Evolutionary conservation across 75 land plant genomes (phyloP), one percentile per base, ranked within the genome.

Genomic region (Pseudotsuga menziesii): DNA sequence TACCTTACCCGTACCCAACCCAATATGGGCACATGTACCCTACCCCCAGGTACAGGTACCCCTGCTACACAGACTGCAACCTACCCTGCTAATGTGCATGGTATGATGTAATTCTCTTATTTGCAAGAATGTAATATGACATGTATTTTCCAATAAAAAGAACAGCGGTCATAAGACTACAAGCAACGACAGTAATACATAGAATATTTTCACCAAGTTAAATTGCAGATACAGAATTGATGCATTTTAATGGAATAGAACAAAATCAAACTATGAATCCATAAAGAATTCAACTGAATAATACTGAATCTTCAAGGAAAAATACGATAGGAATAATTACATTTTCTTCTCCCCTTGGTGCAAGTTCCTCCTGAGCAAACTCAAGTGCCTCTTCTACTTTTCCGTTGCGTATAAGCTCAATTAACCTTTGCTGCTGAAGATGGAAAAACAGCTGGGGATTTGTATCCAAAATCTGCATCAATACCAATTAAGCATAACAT

Each of bases 361-460:
- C 99, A 52, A 96, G 93, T 72, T 96, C 99, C 74, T 96, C 99
- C 79, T 96, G 99, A 39, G 99, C 99, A 86, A 96, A 96, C 74
- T 93, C 97, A 58, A 96, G 72, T 70, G 99, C 99, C 72, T 96
- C 95, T 79, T 92, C 97, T n/a, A 94, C 83, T 78, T 94, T 92
- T 32, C 95, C 98, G 81, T 82, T 79, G 13, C 99, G 85, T 58
- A 96, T 96, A 25, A 96, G 82, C 70, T 96, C 99, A 76, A 96
- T 96, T 75, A 96, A 82, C 66, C 94, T 90, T 82, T 96, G 99
- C 75, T 94, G 99, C 80, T 96, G 99, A 44, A 96, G 88, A 85
- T 96, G 99, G 82, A 96, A 96, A 86, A 94, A 96, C 0, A 96
- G 87, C 78, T 94, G 94, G 41, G 99, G 99, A 88, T 96, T 96